phyloP scores from a whole-genome alignment of 306 rosid species.

The Quercus variabilis region DNA sequence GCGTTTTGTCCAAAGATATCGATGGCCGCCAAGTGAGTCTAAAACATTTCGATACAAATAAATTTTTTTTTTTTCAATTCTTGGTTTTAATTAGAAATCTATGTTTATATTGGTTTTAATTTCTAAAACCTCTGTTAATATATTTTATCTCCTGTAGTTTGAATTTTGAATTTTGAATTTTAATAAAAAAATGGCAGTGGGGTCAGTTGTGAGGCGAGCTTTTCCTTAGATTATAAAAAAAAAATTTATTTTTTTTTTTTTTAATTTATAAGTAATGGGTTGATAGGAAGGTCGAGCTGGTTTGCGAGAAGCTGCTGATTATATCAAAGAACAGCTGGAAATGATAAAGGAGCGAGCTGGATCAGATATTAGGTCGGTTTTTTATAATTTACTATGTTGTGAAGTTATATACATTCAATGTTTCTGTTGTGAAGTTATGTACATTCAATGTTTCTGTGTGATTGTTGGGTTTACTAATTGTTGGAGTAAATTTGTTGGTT shows the following conservation, averaged over 20 bases:
- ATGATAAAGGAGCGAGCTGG: constrained; percentile 62
- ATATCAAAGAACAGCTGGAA: constrained; percentile 69
- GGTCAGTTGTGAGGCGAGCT: no score
- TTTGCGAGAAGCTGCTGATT: constrained; percentile 69
- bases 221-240: no score
- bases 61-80: neutral
- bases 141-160: no score
- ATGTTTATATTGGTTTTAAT: neutral
- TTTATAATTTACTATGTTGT: neutral
- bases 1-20: constrained; percentile 75
- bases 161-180: no score
- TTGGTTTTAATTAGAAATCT: neutral
- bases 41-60: neutral
- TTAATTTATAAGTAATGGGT: constrained; percentile 15
- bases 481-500: neutral
- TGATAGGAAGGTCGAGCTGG: constrained; percentile 96
- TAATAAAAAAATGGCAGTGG: no score
- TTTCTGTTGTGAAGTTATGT: neutral
- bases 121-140: neutral
- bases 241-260: constrained; percentile 10
- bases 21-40: constrained; percentile 84
- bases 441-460: neutral
- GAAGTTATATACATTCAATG: neutral
- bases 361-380: constrained; percentile 53
- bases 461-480: neutral